Percentiles rank a stretch among this genome's conserved stretches.
phyloP scores from a whole-genome alignment of 306 rosid genomes.

The Sphenostylis stenocarpa region DNA sequence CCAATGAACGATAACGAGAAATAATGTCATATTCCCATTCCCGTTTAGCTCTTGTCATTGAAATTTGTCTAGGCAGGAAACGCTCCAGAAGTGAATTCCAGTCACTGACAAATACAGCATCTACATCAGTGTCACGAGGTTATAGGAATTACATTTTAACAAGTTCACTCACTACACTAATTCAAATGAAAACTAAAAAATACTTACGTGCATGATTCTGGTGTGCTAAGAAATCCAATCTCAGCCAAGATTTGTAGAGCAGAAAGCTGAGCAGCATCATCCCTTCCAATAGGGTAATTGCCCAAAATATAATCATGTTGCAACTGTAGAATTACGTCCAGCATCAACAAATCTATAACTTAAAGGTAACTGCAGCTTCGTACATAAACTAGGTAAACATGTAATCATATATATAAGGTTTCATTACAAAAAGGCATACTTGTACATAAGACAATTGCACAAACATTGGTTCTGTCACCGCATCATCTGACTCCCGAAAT shows the following conservation, averaged over 20 bases:
- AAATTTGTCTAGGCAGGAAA: constrained; percentile 85
- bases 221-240: constrained; percentile 67
- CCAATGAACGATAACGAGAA: constrained; percentile 83
- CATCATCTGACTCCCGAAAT: constrained; percentile 94
- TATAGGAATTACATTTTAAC: constrained; percentile 4
- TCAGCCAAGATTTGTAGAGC: constrained; percentile 89
- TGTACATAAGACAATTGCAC: constrained; percentile 89
- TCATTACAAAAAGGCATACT: constrained; percentile 49
- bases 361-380: constrained; percentile 25
- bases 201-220: constrained; percentile 84
- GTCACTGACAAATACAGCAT: constrained; percentile 55
- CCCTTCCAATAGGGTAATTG: constrained; percentile 96
- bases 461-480: constrained; percentile 91
- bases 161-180: constrained; percentile 35
- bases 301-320: constrained; percentile 98
- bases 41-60: constrained; percentile 86
- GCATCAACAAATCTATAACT: constrained; percentile 23
- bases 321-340: constrained; percentile 60
- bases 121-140: neutral
- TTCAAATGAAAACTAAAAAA: constrained; percentile 10
- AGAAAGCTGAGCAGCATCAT: constrained; percentile 95
- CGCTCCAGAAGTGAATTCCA: constrained; percentile 93
- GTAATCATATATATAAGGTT: constrained; percentile 28
- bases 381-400: constrained; percentile 28
- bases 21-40: constrained; percentile 97